phyloP scores from a whole-genome alignment of 2,329 filamentous ascomycete species.

The Neurospora sp. region DNA sequence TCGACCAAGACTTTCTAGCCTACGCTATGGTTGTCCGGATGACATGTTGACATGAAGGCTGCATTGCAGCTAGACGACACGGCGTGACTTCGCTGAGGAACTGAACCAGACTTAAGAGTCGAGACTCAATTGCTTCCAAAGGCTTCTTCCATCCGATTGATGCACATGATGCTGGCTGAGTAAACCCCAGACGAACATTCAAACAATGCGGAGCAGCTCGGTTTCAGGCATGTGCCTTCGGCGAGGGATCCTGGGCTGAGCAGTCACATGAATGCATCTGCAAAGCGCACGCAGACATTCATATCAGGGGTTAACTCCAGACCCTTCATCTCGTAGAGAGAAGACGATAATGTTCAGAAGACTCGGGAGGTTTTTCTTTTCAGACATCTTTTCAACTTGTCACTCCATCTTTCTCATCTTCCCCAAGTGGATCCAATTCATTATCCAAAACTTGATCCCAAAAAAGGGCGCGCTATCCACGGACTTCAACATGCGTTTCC shows the following conservation, averaged over 20 bases:
- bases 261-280: neutral
- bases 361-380: too few relatives aligned
- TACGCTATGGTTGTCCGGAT: neutral
- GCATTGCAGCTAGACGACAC: neutral
- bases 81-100: neutral
- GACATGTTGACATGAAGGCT: neutral
- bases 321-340: neutral
- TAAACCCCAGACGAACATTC: neutral
- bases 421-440: neutral
- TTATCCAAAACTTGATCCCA: neutral
- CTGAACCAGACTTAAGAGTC: neutral
- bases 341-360: neutral
- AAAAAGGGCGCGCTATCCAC: neutral
- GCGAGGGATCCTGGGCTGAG: neutral
- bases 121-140: neutral
- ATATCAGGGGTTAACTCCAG: neutral
- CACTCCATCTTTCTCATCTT: neutral
- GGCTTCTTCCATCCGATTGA: neutral
- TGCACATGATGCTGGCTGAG: neutral
- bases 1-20: neutral
- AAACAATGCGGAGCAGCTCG: neutral
- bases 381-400: too few relatives aligned
- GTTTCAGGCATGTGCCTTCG: neutral
- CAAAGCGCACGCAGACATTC: neutral
- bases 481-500: neutral